A percentile compares a stretch with the other conserved stretches of the same genome.
phyloP scores from a whole-genome alignment of 2,329 filamentous ascomycete genomes.

The Alternaria sp. region DNA sequence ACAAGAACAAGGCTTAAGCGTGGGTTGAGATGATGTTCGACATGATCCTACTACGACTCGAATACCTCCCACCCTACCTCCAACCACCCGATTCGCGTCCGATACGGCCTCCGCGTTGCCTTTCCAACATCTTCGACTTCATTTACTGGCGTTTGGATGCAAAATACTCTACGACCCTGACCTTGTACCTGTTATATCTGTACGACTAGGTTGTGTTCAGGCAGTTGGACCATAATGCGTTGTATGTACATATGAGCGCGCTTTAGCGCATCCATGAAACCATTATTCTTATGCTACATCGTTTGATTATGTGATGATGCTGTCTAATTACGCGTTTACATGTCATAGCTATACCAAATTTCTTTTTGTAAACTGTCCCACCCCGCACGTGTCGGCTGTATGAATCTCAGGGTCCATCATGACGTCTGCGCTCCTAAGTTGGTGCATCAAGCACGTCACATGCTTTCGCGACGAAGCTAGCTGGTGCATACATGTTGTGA shows the following conservation, averaged over 20 bases:
- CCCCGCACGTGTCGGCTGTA: neutral
- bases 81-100: neutral
- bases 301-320: neutral
- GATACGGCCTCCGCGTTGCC: neutral
- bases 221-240: slow-evolving; percentile 3
- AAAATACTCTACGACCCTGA: neutral
- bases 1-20: slow-evolving; percentile 21
- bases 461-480: slow-evolving; percentile 1
- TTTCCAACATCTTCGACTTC: neutral
- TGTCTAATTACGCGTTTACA: neutral
- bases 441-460: slow-evolving; percentile 10
- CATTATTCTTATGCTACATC: neutral
- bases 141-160: slow-evolving; percentile 27
- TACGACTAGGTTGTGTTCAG: slow-evolving; percentile 17
- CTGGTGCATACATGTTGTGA: neutral
- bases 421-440: slow-evolving; percentile 23
- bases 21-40: neutral
- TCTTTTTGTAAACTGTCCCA: neutral
- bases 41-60: neutral
- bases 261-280: neutral
- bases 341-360: neutral
- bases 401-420: slow-evolving; percentile 24
- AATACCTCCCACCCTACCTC: neutral
- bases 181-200: slow-evolving; percentile 13
- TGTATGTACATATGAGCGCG: slow-evolving; percentile 4